Percentiles rank a stretch among this genome's conserved stretches.
These are phyloP conservation scores for Candida palmyrensis DNA, from an alignment of 805 yeast genomes.

Conservation along the genomic window DNA sequence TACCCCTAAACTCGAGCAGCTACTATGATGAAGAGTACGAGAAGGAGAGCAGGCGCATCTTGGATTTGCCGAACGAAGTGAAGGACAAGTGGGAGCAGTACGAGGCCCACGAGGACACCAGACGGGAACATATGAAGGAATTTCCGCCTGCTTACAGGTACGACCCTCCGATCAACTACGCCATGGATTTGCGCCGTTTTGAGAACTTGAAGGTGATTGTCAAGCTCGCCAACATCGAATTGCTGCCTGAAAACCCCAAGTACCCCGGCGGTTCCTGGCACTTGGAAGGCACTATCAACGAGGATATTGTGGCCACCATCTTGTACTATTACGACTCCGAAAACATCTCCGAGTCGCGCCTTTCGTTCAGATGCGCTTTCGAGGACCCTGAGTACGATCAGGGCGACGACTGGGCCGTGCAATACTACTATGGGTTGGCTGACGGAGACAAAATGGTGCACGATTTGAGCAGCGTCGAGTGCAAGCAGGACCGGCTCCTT, in stretches of 20 bases:
- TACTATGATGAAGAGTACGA: background rate
- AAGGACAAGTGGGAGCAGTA: background rate
- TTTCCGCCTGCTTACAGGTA: slow-evolving; percentile 3
- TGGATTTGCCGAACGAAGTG: background rate
- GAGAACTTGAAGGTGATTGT: slow-evolving; percentile 23
- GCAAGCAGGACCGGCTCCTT: slow-evolving; percentile 17
- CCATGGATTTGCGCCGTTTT: slow-evolving; percentile 4
- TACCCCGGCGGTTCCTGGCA: slow-evolving; percentile 33
- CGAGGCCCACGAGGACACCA: background rate
- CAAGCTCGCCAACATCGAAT: slow-evolving; percentile 28
- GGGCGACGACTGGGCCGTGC: slow-evolving; percentile 15
- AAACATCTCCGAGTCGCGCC: slow-evolving; percentile 21
- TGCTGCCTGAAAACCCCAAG: slow-evolving; percentile 27
- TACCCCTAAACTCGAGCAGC: background rate
- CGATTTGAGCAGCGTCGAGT: slow-evolving; percentile 8
- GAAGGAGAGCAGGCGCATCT: background rate
- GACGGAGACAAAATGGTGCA: slow-evolving; percentile 19
- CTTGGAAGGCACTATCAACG: slow-evolving; percentile 28
- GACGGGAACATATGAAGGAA: slow-evolving; percentile 3
- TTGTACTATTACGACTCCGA: slow-evolving; percentile 29
- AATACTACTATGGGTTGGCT: slow-evolving; percentile 16
- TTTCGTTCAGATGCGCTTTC: slow-evolving; percentile 16
- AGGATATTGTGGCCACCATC: slow-evolving; percentile 28
- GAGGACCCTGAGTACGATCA: slow-evolving; percentile 24
- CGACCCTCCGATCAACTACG: slow-evolving; percentile 2